phyloP scores from a whole-genome alignment of 106 monocot genomes.

The Allium sativum region DNA sequence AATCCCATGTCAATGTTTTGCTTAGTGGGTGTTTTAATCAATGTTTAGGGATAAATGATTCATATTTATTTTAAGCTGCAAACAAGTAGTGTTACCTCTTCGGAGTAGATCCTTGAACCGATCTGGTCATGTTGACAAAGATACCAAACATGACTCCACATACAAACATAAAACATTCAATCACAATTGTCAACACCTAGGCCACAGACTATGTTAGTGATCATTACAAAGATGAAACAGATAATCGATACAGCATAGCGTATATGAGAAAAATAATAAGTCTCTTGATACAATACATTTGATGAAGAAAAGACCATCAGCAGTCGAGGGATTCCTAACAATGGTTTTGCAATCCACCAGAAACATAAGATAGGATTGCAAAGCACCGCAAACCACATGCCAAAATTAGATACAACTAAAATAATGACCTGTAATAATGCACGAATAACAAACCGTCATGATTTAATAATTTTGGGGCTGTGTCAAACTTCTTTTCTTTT shows the following conservation, averaged over 20 bases:
- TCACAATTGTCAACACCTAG: conserved; percentile 17
- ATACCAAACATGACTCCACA: conserved; percentile 26
- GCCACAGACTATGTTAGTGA: conserved; percentile 1
- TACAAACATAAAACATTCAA: conserved; percentile 11
- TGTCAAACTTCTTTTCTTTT: background rate
- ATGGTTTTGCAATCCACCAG: conserved; percentile 72
- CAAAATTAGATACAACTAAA: conserved; percentile 24
- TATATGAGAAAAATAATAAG: background rate
- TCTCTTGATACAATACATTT: conserved; percentile 34
- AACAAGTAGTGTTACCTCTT: conserved; percentile 16
- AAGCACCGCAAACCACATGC: conserved; percentile 36
- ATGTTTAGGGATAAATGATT: background rate
- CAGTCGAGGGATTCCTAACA: conserved; percentile 57
- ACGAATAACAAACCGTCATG: background rate
- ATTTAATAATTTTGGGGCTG: background rate
- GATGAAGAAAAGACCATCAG: conserved; percentile 30
- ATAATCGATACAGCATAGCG: background rate
- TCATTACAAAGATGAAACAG: background rate
- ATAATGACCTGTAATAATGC: conserved; percentile 32
- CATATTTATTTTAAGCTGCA: background rate
- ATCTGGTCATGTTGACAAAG: conserved; percentile 17
- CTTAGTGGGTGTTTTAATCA: no score
- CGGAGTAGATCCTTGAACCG: conserved; percentile 5
- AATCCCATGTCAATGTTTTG: no score
- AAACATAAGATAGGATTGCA: conserved; percentile 62